A percentile compares a stretch with the other conserved stretches of the same genome.
These are phyloP conservation scores for Manihot esculenta DNA, from an alignment of 441 rosid species.

Conservation along the genomic window DNA sequence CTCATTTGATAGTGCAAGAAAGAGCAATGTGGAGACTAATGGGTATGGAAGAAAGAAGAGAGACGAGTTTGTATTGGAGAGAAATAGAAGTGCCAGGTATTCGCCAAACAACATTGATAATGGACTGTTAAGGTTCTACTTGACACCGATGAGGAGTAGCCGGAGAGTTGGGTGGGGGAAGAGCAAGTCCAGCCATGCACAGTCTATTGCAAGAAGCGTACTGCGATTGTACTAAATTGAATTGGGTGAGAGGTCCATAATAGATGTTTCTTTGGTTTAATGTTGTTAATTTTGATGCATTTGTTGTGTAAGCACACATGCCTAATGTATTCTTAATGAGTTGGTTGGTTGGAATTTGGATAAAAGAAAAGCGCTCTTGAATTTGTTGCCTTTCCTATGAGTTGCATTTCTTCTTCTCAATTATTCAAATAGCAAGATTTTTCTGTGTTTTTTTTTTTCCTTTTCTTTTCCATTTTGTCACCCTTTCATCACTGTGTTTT, in stretches of 20 bases:
- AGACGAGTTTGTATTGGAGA: conserved; percentile 75
- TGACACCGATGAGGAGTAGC: conserved; percentile 73
- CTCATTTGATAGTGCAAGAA: conserved; percentile 46
- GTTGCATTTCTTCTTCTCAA: conserved; percentile 38
- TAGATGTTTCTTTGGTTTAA: conserved; percentile 43
- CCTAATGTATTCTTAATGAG: conserved; percentile 45
- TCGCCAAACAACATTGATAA: conserved; percentile 77
- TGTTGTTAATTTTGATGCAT: conserved; percentile 59
- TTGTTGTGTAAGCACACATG: conserved; percentile 54
- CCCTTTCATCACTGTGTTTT: conserved; percentile 10
- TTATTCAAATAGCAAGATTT: conserved; percentile 44
- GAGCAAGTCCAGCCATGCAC: conserved; percentile 71
- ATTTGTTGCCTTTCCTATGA: conserved; percentile 50
- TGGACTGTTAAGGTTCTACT: conserved; percentile 81
- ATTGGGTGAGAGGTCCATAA: conserved; percentile 32
- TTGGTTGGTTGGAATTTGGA: conserved; percentile 44
- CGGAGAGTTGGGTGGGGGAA: conserved; percentile 71
- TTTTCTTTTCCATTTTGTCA: conserved; percentile 15
- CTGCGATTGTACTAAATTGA: conserved; percentile 77
- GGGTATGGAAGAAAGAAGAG: conserved; percentile 56
- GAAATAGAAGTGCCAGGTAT: conserved; percentile 83
- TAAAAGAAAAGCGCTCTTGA: conserved; percentile 37
- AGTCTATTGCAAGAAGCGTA: conserved; percentile 83
- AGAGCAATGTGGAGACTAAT: conserved; percentile 47
- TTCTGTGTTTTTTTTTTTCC: too few relatives aligned